These are phyloP conservation scores for Murraya koenigii DNA, from an alignment of 345 rosid species.

Conservation along the genomic window DNA sequence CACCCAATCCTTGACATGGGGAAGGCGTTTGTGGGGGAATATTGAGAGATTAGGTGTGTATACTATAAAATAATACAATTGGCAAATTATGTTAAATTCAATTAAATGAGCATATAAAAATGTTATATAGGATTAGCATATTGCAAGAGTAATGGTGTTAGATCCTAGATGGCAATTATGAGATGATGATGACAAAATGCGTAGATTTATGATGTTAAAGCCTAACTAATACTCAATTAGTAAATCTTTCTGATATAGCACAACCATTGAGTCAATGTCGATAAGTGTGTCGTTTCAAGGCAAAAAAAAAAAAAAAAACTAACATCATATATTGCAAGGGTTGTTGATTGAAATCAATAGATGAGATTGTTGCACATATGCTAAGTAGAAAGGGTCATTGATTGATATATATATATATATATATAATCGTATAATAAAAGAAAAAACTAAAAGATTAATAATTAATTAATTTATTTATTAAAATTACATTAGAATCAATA, in stretches of 20 bases:
- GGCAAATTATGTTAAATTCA: neutral
- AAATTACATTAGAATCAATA: too few species aligned
- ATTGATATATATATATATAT: too few species aligned
- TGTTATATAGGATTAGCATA: neutral
- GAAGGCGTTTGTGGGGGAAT: neutral
- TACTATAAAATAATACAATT: neutral
- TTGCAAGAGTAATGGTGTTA: neutral
- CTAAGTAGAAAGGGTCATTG: too few species aligned
- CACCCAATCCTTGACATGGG: slow-evolving; percentile 6
- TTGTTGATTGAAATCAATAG: too few species aligned
- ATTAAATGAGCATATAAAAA: neutral
- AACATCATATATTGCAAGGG: too few species aligned
- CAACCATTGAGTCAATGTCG: neutral
- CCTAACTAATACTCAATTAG: neutral
- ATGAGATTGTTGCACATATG: too few species aligned
- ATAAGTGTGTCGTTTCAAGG: neutral
- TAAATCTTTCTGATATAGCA: too few species aligned
- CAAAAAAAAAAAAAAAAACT: too few species aligned
- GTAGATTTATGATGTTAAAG: neutral
- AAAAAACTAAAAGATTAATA: too few species aligned
- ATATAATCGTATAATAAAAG: too few species aligned
- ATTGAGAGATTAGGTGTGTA: neutral
- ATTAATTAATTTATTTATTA: too few species aligned
- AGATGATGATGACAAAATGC: neutral
- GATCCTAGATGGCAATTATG: neutral